Conservation (phyloP, 2,329 filamentous ascomycete genomes). For the Curvularia verruculosa region DNA sequence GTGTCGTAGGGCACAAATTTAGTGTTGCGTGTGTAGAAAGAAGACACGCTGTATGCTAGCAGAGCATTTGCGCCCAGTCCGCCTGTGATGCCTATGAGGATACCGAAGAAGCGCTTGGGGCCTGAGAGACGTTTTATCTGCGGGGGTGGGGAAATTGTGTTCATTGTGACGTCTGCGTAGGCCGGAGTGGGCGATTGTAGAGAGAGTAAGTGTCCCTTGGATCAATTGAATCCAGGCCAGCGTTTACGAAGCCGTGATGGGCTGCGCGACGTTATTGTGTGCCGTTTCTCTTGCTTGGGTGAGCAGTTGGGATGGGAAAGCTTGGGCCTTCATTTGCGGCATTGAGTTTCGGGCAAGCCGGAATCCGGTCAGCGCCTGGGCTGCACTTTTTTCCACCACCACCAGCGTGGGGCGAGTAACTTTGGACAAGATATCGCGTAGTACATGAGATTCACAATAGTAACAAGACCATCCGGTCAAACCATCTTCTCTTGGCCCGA, state of each 20-base stretch:
- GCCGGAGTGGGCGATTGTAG: not conserved
- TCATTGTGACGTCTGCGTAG: slow-evolving; percentile 28
- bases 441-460: not conserved
- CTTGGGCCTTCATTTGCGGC: slow-evolving; percentile 22
- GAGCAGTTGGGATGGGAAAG: slow-evolving; percentile 17
- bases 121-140: slow-evolving; percentile 39
- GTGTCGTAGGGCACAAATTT: slow-evolving; percentile 46
- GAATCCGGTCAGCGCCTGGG: slow-evolving; percentile 4
- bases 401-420: not conserved
- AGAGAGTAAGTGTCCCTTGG: not conserved
- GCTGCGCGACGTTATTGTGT: not conserved
- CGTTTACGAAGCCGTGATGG: not conserved
- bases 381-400: slow-evolving; percentile 1
- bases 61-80: slow-evolving; percentile 37
- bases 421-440: not conserved
- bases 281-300: slow-evolving; percentile 5
- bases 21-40: slow-evolving; percentile 44
- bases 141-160: slow-evolving; percentile 45
- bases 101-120: slow-evolving; percentile 38
- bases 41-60: slow-evolving; percentile 45
- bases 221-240: not conserved
- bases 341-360: slow-evolving; percentile 22
- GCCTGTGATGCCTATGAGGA: slow-evolving; percentile 42
- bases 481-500: not conserved
- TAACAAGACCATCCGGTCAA: not conserved